Base-by-base conservation (phyloP, 257 asterid species). In the Rubia yunnanensis region DNA sequence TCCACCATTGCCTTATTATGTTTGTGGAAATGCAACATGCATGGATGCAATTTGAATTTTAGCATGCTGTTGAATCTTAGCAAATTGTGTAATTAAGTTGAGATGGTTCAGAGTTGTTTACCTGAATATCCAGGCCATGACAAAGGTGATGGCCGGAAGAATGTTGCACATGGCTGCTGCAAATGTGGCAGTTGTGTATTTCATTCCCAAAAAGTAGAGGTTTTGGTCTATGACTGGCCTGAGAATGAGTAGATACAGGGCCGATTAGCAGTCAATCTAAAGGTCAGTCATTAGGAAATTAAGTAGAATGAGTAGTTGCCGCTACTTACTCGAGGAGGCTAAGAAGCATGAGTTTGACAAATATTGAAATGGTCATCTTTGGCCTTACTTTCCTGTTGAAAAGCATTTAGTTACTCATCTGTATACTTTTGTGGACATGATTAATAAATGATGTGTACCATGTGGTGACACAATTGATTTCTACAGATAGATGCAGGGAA, bases 211-310 rank as follows among this genome's bases (percentile, higher is more conserved):
- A 77, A 85, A 88, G 77, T 90, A 94, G 62, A 94, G 87, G 75
- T 88, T 94, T 71, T 94, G 99, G 60, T 91, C 99, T 44, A 90
- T 88, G 5, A 94, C 99, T 0, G 99, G 97, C 85, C 99, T 92
- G 73, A 69, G 15, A 36, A 41, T 48, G 38, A 15, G 31, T 28
- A 66, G 52, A 75, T 27, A 15, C 26, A 67, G 22, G 48, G 44
- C 34, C 31, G 18, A 36, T 69, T 57, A 74, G 69, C 36, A 48
- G 34, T 63, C 36, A 50, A 10, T 48, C 24, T 9, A 30, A 46
- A 26, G 48, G 28, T 39, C 27, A 41, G 18, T 44, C 10, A 46
- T 35, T n/a, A 20, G 22, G 46, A 41, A 24, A 56, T 15, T 44
- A 64, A 32, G 46, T 57, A 10, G 48, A 60, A 26, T 23, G 11